Percentiles rank a stretch among this genome's conserved stretches.
These are phyloP conservation scores for Eucalyptus marginata DNA, from an alignment of 345 rosid genomes.

Conservation along the genomic window DNA sequence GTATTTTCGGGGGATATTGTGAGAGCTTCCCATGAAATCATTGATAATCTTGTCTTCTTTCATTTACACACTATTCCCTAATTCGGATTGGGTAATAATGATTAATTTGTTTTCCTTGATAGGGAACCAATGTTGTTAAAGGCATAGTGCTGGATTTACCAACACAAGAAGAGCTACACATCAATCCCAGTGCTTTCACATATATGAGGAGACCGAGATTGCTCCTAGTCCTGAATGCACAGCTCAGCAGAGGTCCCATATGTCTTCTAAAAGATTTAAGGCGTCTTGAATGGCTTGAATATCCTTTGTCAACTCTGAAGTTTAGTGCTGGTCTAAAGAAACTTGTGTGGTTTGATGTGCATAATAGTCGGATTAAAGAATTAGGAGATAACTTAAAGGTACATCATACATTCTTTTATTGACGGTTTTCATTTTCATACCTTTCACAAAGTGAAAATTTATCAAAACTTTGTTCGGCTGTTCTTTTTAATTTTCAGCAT, in stretches of 20 bases:
- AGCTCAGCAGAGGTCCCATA: fast-evolving
- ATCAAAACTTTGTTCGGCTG: neutral
- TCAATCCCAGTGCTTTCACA: too few relatives aligned
- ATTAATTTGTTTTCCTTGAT: too few relatives aligned
- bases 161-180: too few relatives aligned
- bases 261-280: neutral
- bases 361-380: neutral
- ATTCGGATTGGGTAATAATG: too few relatives aligned
- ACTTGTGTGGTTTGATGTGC: neutral
- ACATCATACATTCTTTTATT: neutral
- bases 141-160: too few relatives aligned
- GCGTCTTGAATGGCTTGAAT: neutral
- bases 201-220: too few relatives aligned
- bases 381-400: neutral
- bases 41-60: too few relatives aligned
- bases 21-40: too few relatives aligned
- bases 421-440: neutral
- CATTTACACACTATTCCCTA: too few relatives aligned
- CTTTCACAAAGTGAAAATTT: neutral
- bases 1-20: too few relatives aligned
- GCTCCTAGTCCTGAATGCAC: too few relatives aligned
- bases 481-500: neutral
- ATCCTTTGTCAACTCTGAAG: neutral
- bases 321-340: neutral
- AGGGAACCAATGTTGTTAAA: too few relatives aligned